Conservation (phyloP, 176 grass and related monocot genomes). For the Lolium perenne region DNA sequence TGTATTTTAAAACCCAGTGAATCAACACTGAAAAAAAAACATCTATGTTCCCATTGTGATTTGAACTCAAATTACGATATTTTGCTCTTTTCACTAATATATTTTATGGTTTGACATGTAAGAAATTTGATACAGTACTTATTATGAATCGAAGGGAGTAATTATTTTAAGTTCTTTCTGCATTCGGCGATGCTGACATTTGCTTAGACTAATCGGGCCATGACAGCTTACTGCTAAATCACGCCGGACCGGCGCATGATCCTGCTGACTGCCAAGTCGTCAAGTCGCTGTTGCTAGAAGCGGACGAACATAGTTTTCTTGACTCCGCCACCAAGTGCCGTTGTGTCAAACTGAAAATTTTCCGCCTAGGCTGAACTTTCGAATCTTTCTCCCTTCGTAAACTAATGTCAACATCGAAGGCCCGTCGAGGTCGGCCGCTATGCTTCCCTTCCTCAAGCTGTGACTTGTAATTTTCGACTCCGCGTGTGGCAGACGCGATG, state of each 20-base stretch:
- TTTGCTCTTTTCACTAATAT: too few relatives aligned
- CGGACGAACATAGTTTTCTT: conserved; percentile 30
- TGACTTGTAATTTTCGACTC: too few relatives aligned
- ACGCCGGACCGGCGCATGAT: conserved; percentile 32
- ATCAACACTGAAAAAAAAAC: too few relatives aligned
- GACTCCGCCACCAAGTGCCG: neutral
- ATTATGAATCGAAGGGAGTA: too few relatives aligned
- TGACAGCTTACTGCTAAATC: conserved; percentile 11
- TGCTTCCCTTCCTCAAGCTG: neutral
- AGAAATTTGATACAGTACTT: too few relatives aligned
- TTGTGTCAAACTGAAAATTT: conserved; percentile 5
- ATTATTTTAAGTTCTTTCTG: neutral
- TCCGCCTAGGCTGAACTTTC: neutral
- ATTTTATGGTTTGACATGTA: too few relatives aligned
- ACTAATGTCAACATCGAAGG: neutral
- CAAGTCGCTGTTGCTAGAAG: neutral
- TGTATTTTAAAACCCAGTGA: too few relatives aligned
- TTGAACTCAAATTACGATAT: too few relatives aligned
- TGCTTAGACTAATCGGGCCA: conserved; percentile 14
- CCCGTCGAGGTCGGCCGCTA: neutral
- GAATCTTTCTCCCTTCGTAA: neutral
- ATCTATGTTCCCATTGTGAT: too few relatives aligned
- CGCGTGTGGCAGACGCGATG: neutral
- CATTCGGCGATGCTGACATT: neutral
- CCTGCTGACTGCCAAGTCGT: conserved; percentile 18